Evolutionary conservation across 805 yeast genomes (phyloP), one percentile per base, ranked within the genome.

Genomic region (Saccharomyces kudriavzevii): DNA sequence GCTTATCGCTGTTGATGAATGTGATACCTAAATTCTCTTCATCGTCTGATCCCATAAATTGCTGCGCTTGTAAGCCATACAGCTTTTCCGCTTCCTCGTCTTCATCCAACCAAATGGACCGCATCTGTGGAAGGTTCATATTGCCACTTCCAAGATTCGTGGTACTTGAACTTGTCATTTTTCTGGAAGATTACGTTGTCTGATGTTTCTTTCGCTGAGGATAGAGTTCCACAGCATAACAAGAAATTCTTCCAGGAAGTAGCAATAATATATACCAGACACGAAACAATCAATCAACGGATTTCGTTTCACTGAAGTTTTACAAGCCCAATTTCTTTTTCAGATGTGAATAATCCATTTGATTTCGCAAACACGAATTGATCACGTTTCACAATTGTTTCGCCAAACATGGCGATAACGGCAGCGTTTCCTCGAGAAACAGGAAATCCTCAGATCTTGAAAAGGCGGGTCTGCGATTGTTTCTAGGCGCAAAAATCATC

Each of bases 61-160:
- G 63, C 45, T 60, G 63, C 1, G 62, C 64, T 51, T 66, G 69
- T 13, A 65, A 51, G 22, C 67, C 66, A 54, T 68, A 67, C 40
- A 73, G 60, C 53, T 73, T 73, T 43, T 64, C 68, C n/a, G 60
- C 62, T 40, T 65, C 68, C 45, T 65, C 61, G 49, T 72, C 75
- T 45, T 74, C 76, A 50, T 73, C 77, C 30, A 74, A 54, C 77
- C 77, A 74, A 50, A 73, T 73, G 26, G 77, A 74, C 51, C 68
- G 69, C 73, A 74, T 74, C 48, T 62, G 68, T 22, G 67, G 69
- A 35, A 62, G 43, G 43, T 35, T 35, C 43, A 35, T 35, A 24
- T 6, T 6, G 3, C 2, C 22, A 11, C 17, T 17, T 4, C 22
- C 43, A n/a, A 13, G 10, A 8, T 35, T 35, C 13, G 24, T 35